Percentiles rank a stretch among this genome's conserved stretches.
Conservation (phyloP, 2,329 filamentous ascomycete species). For the Aspergillus cejpii region DNA sequence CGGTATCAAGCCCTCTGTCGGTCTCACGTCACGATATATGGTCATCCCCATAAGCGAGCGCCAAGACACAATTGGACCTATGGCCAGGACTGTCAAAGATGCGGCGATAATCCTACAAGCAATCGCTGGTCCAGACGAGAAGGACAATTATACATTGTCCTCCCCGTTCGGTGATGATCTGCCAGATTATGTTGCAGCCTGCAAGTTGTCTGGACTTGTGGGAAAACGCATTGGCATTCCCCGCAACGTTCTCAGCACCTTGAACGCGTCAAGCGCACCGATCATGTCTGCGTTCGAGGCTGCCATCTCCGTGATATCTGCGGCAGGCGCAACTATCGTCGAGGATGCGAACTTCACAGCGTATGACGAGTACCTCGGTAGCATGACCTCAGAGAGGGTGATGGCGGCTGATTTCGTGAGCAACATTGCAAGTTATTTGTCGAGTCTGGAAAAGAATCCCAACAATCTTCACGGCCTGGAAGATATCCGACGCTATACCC, state of each 20-base stretch:
- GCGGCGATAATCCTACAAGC: conserved; percentile 52
- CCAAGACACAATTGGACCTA: conserved; percentile 53
- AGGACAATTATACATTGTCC: conserved; percentile 53
- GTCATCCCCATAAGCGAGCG: conserved; percentile 59
- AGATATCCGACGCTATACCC: conserved; percentile 53
- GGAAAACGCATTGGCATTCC: conserved; percentile 60
- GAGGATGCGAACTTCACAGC: conserved; percentile 55
- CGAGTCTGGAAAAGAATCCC: conserved; percentile 52
- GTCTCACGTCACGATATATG: conserved; percentile 52
- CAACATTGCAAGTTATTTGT: conserved; percentile 52
- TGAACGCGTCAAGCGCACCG: conserved; percentile 30
- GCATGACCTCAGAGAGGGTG: conserved; percentile 37
- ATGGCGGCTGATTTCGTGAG: conserved; percentile 54
- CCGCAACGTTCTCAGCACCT: conserved; percentile 49
- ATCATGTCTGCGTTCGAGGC: conserved; percentile 51
- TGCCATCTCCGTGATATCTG: conserved; percentile 48
- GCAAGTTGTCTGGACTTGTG: conserved; percentile 47
- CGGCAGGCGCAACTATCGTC: conserved; percentile 55
- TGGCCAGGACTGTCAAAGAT: conserved; percentile 54
- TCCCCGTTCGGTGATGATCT: conserved; percentile 48
- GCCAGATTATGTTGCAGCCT: conserved; percentile 57
- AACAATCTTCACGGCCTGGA: conserved; percentile 48
- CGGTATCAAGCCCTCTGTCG: conserved; percentile 62
- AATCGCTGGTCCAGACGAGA: conserved; percentile 50
- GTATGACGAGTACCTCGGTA: conserved; percentile 41